Conservation (phyloP, 1,139 yeast species). For the Hemisphaericaspora lyxosophila region DNA sequence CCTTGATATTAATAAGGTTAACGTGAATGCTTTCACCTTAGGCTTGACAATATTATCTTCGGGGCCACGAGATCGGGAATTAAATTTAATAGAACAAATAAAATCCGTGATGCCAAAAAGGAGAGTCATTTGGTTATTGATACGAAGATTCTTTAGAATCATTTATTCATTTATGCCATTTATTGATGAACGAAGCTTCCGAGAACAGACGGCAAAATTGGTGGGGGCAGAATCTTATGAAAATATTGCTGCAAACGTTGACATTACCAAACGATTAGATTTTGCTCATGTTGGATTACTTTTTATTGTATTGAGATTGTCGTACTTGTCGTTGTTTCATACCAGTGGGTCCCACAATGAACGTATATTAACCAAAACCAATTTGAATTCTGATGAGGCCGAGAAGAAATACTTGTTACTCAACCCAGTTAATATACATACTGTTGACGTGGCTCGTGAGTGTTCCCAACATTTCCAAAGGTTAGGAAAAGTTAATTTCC, state of each 20-base stretch:
- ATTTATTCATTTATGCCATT: conserved; percentile 33
- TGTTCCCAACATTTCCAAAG: conserved; percentile 30
- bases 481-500: conserved; percentile 23
- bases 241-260: conserved; percentile 14
- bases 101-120: conserved; percentile 31
- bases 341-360: conserved; percentile 33
- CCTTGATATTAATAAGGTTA: conserved; percentile 8
- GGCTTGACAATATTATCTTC: conserved; percentile 24
- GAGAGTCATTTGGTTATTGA: conserved; percentile 27
- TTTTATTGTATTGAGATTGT: conserved; percentile 29
- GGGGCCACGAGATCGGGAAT: conserved; percentile 25
- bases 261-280: conserved; percentile 29
- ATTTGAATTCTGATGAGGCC: conserved; percentile 17
- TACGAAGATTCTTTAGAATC: conserved; percentile 26
- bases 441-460: conserved; percentile 27
- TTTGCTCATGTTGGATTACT: conserved; percentile 34
- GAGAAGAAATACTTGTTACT: conserved; percentile 34
- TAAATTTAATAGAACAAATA: conserved; percentile 27
- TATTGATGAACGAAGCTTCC: conserved; percentile 29
- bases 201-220: conserved; percentile 19
- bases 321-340: conserved; percentile 34
- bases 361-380: conserved; percentile 20
- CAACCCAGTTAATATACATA: conserved; percentile 28
- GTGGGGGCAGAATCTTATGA: conserved; percentile 27
- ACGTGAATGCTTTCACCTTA: conserved; percentile 19